These are phyloP conservation scores for Aspergillus japonicus DNA, from an alignment of 2,329 filamentous ascomycete genomes.

Conservation along the genomic window DNA sequence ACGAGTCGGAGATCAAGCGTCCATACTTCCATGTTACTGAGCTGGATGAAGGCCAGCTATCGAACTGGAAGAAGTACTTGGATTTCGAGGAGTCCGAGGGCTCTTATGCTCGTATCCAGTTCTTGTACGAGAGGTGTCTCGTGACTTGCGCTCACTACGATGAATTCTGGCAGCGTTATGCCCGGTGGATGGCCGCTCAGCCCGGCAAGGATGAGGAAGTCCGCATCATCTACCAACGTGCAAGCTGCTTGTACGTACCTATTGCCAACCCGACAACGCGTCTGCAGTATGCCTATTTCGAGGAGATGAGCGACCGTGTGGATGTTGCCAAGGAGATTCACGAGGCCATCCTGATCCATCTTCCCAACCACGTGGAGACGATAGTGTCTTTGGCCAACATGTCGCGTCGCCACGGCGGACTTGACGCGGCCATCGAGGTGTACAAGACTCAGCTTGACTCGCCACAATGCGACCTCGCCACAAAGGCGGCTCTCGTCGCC, in stretches of 20 bases:
- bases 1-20: conserved; percentile 89
- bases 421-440: conserved; percentile 80
- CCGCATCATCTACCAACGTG: conserved; percentile 86
- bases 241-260: conserved; percentile 79
- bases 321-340: conserved; percentile 84
- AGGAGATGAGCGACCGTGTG: conserved; percentile 76
- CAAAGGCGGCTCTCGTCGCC: conserved; percentile 81
- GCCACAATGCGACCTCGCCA: conserved; percentile 68
- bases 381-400: conserved; percentile 86
- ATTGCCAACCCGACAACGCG: conserved; percentile 80
- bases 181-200: conserved; percentile 85
- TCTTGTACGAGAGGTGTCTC: conserved; percentile 90
- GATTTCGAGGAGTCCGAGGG: conserved; percentile 91
- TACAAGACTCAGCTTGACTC: conserved; percentile 79
- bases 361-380: conserved; percentile 82
- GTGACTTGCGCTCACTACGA: conserved; percentile 94
- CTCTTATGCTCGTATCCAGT: conserved; percentile 70
- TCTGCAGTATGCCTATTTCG: conserved; percentile 90
- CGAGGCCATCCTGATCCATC: conserved; percentile 69
- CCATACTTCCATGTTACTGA: conserved; percentile 97
- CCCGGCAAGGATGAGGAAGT: conserved; percentile 81
- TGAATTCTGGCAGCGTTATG: conserved; percentile 97
- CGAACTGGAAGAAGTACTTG: conserved; percentile 93
- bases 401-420: conserved; percentile 75
- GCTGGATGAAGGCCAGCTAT: conserved; percentile 77